phyloP scores from a whole-genome alignment of 2,329 filamentous ascomycete species.

The Mollisiaceae sp. region DNA sequence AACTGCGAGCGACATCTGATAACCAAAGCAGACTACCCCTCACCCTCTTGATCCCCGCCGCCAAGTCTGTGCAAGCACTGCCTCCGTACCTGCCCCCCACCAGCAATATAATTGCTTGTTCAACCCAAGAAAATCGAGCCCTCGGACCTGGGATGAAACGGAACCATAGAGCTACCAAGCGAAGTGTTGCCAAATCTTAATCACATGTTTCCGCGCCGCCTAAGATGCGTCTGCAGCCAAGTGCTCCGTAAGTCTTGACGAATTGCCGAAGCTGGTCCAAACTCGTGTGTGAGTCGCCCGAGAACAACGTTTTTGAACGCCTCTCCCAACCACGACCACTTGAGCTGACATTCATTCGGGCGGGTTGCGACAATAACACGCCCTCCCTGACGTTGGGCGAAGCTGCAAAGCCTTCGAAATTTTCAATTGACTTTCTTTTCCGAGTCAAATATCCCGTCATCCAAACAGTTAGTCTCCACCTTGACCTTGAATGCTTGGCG shows the following conservation, averaged over 20 bases:
- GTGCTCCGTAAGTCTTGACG: neutral
- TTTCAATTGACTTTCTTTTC: slow-evolving; percentile 7
- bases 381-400: neutral
- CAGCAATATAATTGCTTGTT: slow-evolving; percentile 12
- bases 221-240: neutral
- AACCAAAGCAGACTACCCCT: slow-evolving; percentile 12
- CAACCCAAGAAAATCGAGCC: neutral
- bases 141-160: neutral
- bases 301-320: neutral
- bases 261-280: slow-evolving; percentile 5
- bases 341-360: neutral
- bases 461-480: neutral
- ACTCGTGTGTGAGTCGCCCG: neutral
- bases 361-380: neutral
- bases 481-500: neutral
- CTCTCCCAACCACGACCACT: neutral
- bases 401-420: too few relatives aligned
- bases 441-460: neutral
- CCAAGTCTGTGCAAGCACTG: slow-evolving; percentile 10
- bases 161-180: neutral
- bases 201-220: too few relatives aligned
- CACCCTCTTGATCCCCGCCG: neutral
- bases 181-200: too few relatives aligned
- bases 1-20: slow-evolving; percentile 12
- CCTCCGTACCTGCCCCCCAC: neutral